Conservation (phyloP, 345 rosid species). For the Salix purpurea region DNA sequence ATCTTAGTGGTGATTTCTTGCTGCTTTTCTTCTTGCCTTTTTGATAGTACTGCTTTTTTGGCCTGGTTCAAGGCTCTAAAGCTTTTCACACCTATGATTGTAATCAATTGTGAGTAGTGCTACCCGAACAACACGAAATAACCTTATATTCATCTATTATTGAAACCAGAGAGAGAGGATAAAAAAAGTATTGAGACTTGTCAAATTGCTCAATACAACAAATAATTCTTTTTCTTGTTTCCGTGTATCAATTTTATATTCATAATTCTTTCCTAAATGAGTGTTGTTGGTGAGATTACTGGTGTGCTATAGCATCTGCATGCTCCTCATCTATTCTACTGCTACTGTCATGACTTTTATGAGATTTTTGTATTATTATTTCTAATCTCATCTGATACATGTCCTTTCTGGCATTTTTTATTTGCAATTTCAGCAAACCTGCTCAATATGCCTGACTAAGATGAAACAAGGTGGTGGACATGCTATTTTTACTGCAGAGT, state of each 20-base stretch:
- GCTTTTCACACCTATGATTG: not conserved
- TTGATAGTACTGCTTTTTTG: not conserved
- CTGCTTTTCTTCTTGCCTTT: not conserved
- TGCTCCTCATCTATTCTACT: not conserved
- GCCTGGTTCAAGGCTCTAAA: not conserved
- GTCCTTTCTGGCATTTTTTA: not conserved
- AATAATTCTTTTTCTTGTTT: not conserved
- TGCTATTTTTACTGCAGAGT: conserved; percentile 91
- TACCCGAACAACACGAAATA: not conserved
- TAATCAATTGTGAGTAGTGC: not conserved
- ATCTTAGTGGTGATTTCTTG: not conserved
- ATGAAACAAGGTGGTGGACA: conserved; percentile 87
- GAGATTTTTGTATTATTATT: not conserved
- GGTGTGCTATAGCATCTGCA: not conserved
- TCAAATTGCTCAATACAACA: not conserved
- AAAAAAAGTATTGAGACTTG: not conserved
- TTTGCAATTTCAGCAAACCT: conserved; percentile 50
- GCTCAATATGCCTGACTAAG: conserved; percentile 83
- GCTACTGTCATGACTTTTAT: not conserved
- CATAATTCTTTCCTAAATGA: not conserved
- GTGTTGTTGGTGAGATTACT: not conserved
- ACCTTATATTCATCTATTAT: not conserved
- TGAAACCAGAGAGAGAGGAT: not conserved
- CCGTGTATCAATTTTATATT: not conserved
- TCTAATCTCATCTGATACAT: not conserved